Percentiles rank a stretch among this genome's conserved stretches.
Conservation (phyloP, 805 yeast genomes). For the Wickerhamomyces tratensis region DNA sequence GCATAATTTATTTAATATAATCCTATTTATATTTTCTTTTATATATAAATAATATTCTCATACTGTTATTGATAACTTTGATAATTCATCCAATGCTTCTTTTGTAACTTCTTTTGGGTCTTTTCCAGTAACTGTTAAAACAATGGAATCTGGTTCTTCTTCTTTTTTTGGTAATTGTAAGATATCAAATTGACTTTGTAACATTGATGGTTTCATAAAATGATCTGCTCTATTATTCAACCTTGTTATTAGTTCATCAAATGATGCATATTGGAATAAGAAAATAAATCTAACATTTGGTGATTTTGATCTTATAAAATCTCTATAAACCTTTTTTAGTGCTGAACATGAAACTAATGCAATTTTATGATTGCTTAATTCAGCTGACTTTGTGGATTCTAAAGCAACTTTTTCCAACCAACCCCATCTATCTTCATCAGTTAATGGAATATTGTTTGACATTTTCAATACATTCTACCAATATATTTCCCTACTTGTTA, state of each 20-base stretch:
- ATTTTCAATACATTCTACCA: slow-evolving; percentile 64
- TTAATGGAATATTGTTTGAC: slow-evolving; percentile 70
- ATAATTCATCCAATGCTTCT: slow-evolving; percentile 1
- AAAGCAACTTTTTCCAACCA: slow-evolving; percentile 59
- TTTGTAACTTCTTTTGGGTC: slow-evolving; percentile 7
- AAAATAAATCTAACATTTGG: slow-evolving; percentile 38
- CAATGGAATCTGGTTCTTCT: slow-evolving; percentile 20
- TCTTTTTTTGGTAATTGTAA: slow-evolving; percentile 57
- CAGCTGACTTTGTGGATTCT: slow-evolving; percentile 29
- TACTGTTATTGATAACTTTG: no score
- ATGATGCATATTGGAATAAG: slow-evolving; percentile 58
- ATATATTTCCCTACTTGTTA: background rate
- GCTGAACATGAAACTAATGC: slow-evolving; percentile 76
- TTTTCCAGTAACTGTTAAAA: slow-evolving; percentile 21
- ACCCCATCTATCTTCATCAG: slow-evolving; percentile 87
- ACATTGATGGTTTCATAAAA: slow-evolving; percentile 83
- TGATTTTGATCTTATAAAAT: slow-evolving; percentile 32
- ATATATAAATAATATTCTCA: no score
- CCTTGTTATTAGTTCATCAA: slow-evolving; percentile 50
- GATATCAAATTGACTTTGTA: slow-evolving; percentile 64
- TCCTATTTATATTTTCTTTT: no score
- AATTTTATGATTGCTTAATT: slow-evolving; percentile 18
- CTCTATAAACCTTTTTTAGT: slow-evolving; percentile 67
- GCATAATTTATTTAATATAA: no score
- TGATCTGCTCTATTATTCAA: slow-evolving; percentile 63